These are phyloP conservation scores for Bolboschoenus planiculmis DNA, from an alignment of 176 grass and related monocot species.

Conservation along the genomic window DNA sequence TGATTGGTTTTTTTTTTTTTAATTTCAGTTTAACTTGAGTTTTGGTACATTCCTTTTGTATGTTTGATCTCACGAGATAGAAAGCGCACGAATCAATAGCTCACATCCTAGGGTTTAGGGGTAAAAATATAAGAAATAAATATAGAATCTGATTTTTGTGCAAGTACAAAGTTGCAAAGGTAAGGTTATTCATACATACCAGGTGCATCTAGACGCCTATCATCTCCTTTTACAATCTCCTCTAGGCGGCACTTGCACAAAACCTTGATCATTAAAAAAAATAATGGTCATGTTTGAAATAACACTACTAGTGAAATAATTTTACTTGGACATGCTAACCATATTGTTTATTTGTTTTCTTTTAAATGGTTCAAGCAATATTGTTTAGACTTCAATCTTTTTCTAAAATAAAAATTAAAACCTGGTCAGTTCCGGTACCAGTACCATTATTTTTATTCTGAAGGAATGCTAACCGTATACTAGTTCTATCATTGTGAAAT, in stretches of 20 bases:
- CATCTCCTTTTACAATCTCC: constrained; percentile 59
- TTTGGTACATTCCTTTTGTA: background rate
- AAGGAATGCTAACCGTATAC: no score
- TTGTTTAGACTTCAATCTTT: background rate
- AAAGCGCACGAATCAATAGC: no score
- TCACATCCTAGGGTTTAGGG: no score
- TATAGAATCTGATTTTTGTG: background rate
- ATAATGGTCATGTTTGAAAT: background rate
- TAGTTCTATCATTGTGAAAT: background rate
- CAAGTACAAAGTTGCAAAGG: background rate
- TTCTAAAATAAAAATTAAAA: background rate
- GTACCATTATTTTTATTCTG: no score
- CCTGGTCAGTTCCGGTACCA: background rate
- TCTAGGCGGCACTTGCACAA: constrained; percentile 54
- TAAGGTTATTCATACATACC: constrained; percentile 31
- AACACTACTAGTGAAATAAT: background rate
- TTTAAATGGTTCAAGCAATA: background rate
- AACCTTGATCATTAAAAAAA: constrained; percentile 35
- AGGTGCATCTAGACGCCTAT: constrained; percentile 59
- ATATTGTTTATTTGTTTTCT: background rate
- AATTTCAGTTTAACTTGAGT: background rate
- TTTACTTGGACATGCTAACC: background rate
- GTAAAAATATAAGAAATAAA: background rate
- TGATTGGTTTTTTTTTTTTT: background rate
- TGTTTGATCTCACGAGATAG: background rate